Evolutionary conservation across 805 yeast species (phyloP).

Genomic region (Isabelozyma heimii): DNA sequence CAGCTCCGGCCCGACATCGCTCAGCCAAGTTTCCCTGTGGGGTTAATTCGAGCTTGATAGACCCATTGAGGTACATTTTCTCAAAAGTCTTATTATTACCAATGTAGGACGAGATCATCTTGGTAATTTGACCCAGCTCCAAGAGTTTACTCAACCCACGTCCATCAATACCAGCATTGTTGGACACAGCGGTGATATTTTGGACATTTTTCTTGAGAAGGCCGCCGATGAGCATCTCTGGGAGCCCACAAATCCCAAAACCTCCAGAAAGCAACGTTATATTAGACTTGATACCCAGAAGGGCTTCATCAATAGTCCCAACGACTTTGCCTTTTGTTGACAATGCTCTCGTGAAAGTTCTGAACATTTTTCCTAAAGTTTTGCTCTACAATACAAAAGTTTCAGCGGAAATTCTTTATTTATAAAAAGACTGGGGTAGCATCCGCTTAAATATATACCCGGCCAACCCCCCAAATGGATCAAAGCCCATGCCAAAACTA

Average conservation of each 20-base stretch:
- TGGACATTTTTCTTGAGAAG: slow-evolving; percentile 29
- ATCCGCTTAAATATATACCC: too few relatives aligned
- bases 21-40: slow-evolving; percentile 56
- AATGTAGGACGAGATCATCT: slow-evolving; percentile 45
- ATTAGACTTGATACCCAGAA: slow-evolving; percentile 24
- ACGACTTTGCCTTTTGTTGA: slow-evolving; percentile 15
- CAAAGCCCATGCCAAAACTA: too few relatives aligned
- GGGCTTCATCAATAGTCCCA: slow-evolving; percentile 22
- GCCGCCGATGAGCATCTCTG: slow-evolving; percentile 42
- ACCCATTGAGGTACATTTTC: slow-evolving; percentile 38
- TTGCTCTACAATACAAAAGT: too few relatives aligned
- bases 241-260: slow-evolving; percentile 48
- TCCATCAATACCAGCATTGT: slow-evolving; percentile 49
- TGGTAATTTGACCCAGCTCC: slow-evolving; percentile 40
- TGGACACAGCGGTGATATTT: slow-evolving; percentile 44
- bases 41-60: slow-evolving; percentile 45
- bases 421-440: too few relatives aligned
- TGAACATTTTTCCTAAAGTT: too few relatives aligned
- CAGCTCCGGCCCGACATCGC: slow-evolving; percentile 44
- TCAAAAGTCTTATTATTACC: slow-evolving; percentile 45
- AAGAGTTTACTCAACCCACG: slow-evolving; percentile 42
- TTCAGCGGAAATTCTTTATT: too few relatives aligned
- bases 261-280: slow-evolving; percentile 47
- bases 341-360: too few relatives aligned
- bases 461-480: too few relatives aligned